Evolutionary conservation across 176 grass and related monocot species (phyloP), one percentile per base, ranked within the genome.

Genomic region (Otatea glauca): DNA sequence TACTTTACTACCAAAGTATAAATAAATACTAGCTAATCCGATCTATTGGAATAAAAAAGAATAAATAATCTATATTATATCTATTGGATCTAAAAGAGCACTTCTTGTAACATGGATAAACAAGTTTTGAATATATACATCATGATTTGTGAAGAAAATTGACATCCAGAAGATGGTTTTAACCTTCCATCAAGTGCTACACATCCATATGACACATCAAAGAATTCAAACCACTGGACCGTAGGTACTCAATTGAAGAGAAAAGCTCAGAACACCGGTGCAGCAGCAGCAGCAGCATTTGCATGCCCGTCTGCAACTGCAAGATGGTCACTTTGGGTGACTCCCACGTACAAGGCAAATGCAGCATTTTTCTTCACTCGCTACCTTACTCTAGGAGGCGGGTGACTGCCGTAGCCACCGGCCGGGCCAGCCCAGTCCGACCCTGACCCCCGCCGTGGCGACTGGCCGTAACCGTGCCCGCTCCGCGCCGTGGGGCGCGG

Each of bases 351-450:
- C 48, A 55, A 39, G 7, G 20, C 65, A 42, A 43, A 25, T 41
- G 11, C 48, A 67, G 12, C 67, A 25, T 44, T 21, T 21, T 17
- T 53, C 0, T 32, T 20, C 42, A 7, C 9, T 58, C 9, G 29
- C 24, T 85, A 76, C 59, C 83, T 61, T 39, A 68, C 69, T 64
- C 70, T 70, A 55, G 88, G 70, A 9, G 82, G 70, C 16, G 70
- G 82, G 42, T 85, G 61, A 7, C 41, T 42, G 60, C 48, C 5
- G 83, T 34, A 42, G 14, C 66, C 44, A 2, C 62, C 37, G 11
- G 4, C 61, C 11, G 87, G 87, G 16, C 76, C 82, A 59, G 81
- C 80, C 79, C 79, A 69, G 66, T 78, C 79, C 34, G 48, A 55
- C 6, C 12, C 25, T 4, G 65, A 5, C 70, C 15, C 24, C 32